Conservation (phyloP, 768 basidiomycete species). For the Rhodotorula diobovata region DNA sequence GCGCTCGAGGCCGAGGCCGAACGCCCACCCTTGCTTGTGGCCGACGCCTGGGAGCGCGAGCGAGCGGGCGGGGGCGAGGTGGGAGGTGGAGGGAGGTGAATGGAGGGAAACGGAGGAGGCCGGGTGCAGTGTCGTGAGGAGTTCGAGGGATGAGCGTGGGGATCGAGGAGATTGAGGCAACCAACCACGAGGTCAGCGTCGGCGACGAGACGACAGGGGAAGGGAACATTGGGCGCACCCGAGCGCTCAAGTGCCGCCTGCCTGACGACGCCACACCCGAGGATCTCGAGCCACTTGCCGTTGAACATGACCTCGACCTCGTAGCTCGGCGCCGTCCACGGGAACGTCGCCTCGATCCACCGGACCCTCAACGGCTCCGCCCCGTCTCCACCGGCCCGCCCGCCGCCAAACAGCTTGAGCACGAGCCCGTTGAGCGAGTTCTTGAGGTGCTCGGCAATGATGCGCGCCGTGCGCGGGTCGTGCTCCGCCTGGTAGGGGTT, state of each 20-base stretch:
- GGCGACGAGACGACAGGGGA: background rate
- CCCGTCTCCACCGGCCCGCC: constrained; percentile 49
- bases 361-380: constrained; percentile 73
- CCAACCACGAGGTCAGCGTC: background rate
- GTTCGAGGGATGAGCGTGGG: background rate
- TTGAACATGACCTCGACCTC: constrained; percentile 96
- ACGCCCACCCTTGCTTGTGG: constrained; percentile 92
- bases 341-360: constrained; percentile 98
- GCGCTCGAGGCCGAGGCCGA: constrained; percentile 91
- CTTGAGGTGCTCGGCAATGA: constrained; percentile 81
- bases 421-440: constrained; percentile 81
- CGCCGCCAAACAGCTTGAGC: constrained; percentile 66
- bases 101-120: too few relatives aligned
- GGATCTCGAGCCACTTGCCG: constrained; percentile 93
- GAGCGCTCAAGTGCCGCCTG: constrained; percentile 83
- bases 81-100: too few relatives aligned
- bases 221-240: constrained; percentile 55
- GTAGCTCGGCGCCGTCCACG: constrained; percentile 95
- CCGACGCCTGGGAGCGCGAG: constrained; percentile 55
- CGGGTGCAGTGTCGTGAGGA: too few relatives aligned
- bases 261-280: constrained; percentile 85
- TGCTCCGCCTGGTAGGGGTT: constrained; percentile 81
- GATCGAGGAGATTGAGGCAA: background rate
- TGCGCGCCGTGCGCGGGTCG: constrained; percentile 64
- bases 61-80: background rate